Percentiles rank a stretch among this genome's conserved stretches.
Conservation (phyloP, 2,329 filamentous ascomycete species). For the Verticillium klebahnii region DNA sequence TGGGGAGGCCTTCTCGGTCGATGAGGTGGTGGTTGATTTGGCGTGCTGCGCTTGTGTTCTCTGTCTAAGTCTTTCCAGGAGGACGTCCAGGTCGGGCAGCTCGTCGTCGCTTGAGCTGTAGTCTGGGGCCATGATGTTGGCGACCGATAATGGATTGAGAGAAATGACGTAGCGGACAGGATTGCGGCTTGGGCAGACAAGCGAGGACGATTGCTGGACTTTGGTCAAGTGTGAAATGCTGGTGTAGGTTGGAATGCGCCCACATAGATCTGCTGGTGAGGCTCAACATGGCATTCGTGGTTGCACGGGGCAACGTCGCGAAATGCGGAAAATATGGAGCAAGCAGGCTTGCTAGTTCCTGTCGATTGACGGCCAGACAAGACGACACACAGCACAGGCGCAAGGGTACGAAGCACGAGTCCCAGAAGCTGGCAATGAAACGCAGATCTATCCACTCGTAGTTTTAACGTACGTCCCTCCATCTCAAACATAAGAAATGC, state of each 20-base stretch:
- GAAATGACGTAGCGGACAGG: no score
- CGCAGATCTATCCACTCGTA: no score
- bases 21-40: not conserved
- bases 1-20: not conserved
- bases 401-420: no score
- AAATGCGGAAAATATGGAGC: not conserved
- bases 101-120: slow-evolving; percentile 31
- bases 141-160: no score
- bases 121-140: slow-evolving; percentile 15
- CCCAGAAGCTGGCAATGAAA: no score
- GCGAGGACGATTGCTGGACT: no score
- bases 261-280: not conserved
- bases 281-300: not conserved
- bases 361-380: no score
- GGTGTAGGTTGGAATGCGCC: not conserved
- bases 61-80: slow-evolving; percentile 14
- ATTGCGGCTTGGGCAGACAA: no score
- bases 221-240: no score
- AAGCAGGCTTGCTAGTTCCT: not conserved
- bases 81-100: slow-evolving; percentile 31
- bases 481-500: no score
- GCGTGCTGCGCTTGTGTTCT: not conserved
- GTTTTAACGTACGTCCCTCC: no score
- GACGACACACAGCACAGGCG: no score
- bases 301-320: slow-evolving; percentile 10